These are phyloP conservation scores for Malassezia pachydermatis DNA, from an alignment of 1,284 basidiomycete genomes.

Conservation along the genomic window DNA sequence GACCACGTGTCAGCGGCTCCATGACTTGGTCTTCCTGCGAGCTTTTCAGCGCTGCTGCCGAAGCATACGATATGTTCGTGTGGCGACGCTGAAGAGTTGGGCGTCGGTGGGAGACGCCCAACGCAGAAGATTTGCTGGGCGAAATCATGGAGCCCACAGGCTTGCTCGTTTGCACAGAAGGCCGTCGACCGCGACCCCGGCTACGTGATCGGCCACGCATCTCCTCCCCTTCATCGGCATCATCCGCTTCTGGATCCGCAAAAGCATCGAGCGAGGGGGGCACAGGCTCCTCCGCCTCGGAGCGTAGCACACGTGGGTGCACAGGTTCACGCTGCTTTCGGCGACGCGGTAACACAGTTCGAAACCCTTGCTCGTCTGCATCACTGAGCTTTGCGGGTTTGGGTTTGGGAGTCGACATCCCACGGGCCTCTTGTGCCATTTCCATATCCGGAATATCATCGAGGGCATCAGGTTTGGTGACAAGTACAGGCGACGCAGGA, in stretches of 20 bases:
- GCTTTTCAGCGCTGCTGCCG: constrained; percentile 1
- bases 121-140: not conserved
- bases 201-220: constrained; percentile 1
- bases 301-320: constrained; percentile 25
- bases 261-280: constrained; percentile 28
- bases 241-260: constrained; percentile 12
- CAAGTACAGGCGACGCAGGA: constrained; percentile 3
- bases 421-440: not conserved
- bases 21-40: not conserved
- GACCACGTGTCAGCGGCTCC: not conserved
- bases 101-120: constrained; percentile 2
- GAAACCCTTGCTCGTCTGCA: constrained; percentile 26
- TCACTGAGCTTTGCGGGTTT: not conserved
- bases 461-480: not conserved
- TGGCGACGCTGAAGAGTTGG: not conserved
- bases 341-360: constrained; percentile 18
- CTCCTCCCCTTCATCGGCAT: constrained; percentile 6
- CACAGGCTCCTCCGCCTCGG: constrained; percentile 33
- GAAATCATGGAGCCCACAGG: constrained; percentile 21
- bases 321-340: constrained; percentile 18
- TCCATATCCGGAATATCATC: not conserved
- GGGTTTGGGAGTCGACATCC: too few species aligned
- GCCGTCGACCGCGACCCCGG: too few species aligned
- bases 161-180: constrained; percentile 25
- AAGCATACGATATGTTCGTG: constrained; percentile 1